Base-by-base conservation (phyloP, 1,139 yeast genomes). In the Arxiozyma slooffiae region DNA sequence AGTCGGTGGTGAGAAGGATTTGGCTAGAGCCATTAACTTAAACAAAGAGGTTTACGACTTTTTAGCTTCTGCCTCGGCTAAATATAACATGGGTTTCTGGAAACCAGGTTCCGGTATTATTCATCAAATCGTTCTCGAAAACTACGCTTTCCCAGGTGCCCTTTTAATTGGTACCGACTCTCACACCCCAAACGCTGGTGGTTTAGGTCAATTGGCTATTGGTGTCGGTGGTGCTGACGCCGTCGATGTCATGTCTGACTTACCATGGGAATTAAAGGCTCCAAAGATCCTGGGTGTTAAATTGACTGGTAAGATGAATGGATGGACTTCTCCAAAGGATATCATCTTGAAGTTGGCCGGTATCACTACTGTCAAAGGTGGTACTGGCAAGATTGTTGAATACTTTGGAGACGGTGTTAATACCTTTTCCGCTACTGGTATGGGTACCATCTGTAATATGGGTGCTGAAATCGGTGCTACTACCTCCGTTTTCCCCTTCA, bases 171-270 rank as follows among this genome's bases (percentile, higher is more conserved):
- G 98, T 78, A 90, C 98, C 57, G 98, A 92, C 75, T 90, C 97
- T 44, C 97, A 92, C 77, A 92, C 98, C 64, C 97, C 97, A 61
- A 92, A 92, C 71, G 98, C 97, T 61, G 97, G 98, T 80, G 98
- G 97, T 75, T 80, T 92, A 67, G 98, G 98, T 77, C 95, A 86
- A 78, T 79, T 90, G 66, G 97, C 97, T 65, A 92, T 92, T 69
- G 98, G 97, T 82, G 97, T 92, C 62, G 98, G 98, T 81, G 98
- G 97, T 83, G 98, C 98, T 66, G 98, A 92, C 73, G 97, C 97
- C 60, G 97, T 92, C 66, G 97, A 92, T 74, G 98, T 87, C 65
- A 81, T 92, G 86, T 89, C 97, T 58, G 84, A 84, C 70, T 78
- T 86, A 65, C 85, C 98, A 58, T 92, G 97, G 97, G 98, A 92